Base-by-base conservation (phyloP, 441 rosid species). In the Erysimum pusillum region DNA sequence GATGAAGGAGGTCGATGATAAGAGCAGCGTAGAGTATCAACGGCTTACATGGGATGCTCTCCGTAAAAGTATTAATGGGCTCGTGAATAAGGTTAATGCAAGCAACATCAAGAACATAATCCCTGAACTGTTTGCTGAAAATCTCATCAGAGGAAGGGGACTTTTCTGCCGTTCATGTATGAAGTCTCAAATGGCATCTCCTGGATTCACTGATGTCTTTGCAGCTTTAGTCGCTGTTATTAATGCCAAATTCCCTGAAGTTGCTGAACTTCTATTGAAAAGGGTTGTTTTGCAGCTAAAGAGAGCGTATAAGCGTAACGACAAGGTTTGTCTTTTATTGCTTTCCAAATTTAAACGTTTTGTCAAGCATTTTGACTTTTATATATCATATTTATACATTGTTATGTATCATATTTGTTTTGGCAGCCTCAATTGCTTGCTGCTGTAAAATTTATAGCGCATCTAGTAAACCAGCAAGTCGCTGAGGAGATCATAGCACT, bases 111-210 rank as follows among this genome's bases (percentile, higher is more conserved):
- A 91, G 84, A 93, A 93, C 71, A 95, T 95, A 14, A 88, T 95
- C 18, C 98, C 93, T 11, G 97, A 91, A 65, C 81, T 93, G 56
- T 93, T 95, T 71, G 92, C 93, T 0, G 97, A 95, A 83, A 95
- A 93, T 77, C 60, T 95, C 73, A 93, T 95, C 58, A 79, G 97
- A 41, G 99, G 99, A 46, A 87, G 98, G 41, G 99, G 98, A 48
- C 90, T 95, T 22, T 93, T 93, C 65, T 91, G 98, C 69, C 88
- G 99, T 35, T 91, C 96, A 0, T 91, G 95, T 82, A 89, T 93
- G 95, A 95, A 95, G 76, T 93, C 99, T 22, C 99, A 95, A 66
- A 91, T 93, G 97, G 98, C 99, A 18, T 91, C 98, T 59, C 91
- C 98, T 1, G 88, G 88, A n/a, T 93, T 93, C 76, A 95, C 99